phyloP scores from a whole-genome alignment of 768 basidiomycete species.

The Hebeloma cylindrosporum region DNA sequence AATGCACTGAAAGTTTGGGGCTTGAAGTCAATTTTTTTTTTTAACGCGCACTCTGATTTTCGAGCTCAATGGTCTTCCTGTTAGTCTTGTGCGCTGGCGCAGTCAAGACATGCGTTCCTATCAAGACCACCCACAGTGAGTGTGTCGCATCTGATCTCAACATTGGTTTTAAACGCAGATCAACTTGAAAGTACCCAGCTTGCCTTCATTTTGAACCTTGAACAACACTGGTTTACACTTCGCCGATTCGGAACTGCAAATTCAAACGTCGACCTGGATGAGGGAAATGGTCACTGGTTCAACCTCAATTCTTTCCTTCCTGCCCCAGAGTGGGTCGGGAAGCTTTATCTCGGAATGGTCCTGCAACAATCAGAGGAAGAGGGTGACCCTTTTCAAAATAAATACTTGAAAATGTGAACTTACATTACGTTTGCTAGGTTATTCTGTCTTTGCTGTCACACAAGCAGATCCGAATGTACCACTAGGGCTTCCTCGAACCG shows the following conservation, averaged over 20 bases:
- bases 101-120: constrained; percentile 77
- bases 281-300: constrained; percentile 75
- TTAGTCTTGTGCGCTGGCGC: constrained; percentile 80
- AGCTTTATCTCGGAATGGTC: constrained; percentile 81
- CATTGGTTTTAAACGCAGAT: constrained; percentile 1
- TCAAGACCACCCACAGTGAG: constrained; percentile 77
- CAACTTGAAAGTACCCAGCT: constrained; percentile 60
- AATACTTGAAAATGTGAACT: constrained; percentile 1
- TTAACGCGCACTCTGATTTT: background rate
- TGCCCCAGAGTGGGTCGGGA: constrained; percentile 80
- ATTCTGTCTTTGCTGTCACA: constrained; percentile 77
- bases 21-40: constrained; percentile 52
- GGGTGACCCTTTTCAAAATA: constrained; percentile 41
- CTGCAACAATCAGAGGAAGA: constrained; percentile 85
- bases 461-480: constrained; percentile 56
- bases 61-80: constrained; percentile 4
- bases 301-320: constrained; percentile 79
- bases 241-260: constrained; percentile 69
- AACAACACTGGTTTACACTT: constrained; percentile 89
- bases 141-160: constrained; percentile 16
- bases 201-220: constrained; percentile 83
- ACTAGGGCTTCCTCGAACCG: constrained; percentile 58
- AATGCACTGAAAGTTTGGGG: constrained; percentile 84
- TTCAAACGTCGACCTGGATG: constrained; percentile 40
- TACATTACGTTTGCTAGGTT: constrained; percentile 46